Conservation (phyloP, 176 grass and related monocot species). For the maize (Zea mays) region DNA sequence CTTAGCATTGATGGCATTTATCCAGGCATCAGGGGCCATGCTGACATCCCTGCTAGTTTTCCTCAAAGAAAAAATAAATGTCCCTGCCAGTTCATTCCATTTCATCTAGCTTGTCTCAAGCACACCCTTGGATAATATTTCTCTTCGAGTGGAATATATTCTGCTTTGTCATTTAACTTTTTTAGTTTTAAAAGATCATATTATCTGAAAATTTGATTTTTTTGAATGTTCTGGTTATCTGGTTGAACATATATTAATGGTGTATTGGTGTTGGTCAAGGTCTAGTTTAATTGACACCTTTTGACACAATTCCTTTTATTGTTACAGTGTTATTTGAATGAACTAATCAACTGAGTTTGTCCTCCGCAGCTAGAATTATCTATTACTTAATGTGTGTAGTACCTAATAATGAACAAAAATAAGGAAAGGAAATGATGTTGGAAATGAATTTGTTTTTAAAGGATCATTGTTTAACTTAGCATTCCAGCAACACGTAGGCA, state of each 20-base stretch:
- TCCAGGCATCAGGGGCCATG: not conserved
- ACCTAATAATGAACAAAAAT: not conserved
- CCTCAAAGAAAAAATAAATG: not conserved
- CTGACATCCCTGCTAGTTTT: not conserved
- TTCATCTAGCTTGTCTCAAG: not conserved
- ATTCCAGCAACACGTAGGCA: not conserved
- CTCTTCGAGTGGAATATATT: slow-evolving; percentile 17
- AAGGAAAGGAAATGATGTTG: not conserved
- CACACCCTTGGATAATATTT: not conserved
- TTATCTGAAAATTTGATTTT: slow-evolving; percentile 13
- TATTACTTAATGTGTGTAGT: not conserved
- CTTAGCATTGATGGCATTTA: not conserved
- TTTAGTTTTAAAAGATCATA: not conserved
- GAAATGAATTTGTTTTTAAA: not conserved
- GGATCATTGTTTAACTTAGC: not conserved
- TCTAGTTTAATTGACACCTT: not conserved
- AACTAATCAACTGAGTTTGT: slow-evolving; percentile 3
- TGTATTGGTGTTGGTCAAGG: not conserved
- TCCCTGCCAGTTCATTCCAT: not conserved
- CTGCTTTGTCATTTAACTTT: slow-evolving; percentile 5
- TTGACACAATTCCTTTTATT: not conserved
- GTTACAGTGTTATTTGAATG: not conserved
- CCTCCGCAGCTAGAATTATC: not conserved
- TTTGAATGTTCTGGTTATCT: not conserved
- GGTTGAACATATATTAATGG: not conserved